These are phyloP conservation scores for Moniliophthora roreri DNA, from an alignment of 1,284 basidiomycete species.

Conservation along the genomic window DNA sequence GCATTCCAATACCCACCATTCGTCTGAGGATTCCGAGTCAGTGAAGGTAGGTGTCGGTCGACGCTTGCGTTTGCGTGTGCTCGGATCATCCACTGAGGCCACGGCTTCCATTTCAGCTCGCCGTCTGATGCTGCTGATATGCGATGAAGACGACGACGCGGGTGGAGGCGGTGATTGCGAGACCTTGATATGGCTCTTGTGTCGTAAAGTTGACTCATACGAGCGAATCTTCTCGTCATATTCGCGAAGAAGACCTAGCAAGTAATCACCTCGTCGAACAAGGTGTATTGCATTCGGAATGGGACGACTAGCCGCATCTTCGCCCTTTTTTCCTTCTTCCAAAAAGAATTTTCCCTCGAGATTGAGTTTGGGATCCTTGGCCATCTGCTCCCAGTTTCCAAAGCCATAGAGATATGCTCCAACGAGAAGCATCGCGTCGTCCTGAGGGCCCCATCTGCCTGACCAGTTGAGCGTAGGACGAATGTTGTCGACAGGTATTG, in stretches of 20 bases:
- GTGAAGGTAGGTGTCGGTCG: constrained; percentile 91
- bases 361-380: constrained; percentile 82
- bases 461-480: constrained; percentile 96
- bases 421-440: constrained; percentile 93
- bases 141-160: constrained; percentile 63
- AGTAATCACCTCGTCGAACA: constrained; percentile 94
- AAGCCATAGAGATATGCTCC: constrained; percentile 95
- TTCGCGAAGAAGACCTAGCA: constrained; percentile 87
- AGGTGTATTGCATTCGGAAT: constrained; percentile 98
- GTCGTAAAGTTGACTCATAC: constrained; percentile 72
- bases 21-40: constrained; percentile 85
- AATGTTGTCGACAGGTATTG: constrained; percentile 89
- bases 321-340: constrained; percentile 92
- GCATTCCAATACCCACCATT: constrained; percentile 61
- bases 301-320: constrained; percentile 75
- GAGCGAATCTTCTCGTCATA: constrained; percentile 90
- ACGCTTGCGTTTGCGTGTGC: constrained; percentile 76
- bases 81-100: constrained; percentile 71
- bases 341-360: constrained; percentile 96
- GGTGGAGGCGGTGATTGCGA: constrained; percentile 70
- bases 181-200: constrained; percentile 57
- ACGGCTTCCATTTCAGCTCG: constrained; percentile 82
- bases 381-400: constrained; percentile 96
- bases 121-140: constrained; percentile 58
- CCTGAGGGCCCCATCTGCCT: constrained; percentile 89